Base-by-base conservation (phyloP, 164 flowering plant species). In the Tetrastigma voinierianum region DNA sequence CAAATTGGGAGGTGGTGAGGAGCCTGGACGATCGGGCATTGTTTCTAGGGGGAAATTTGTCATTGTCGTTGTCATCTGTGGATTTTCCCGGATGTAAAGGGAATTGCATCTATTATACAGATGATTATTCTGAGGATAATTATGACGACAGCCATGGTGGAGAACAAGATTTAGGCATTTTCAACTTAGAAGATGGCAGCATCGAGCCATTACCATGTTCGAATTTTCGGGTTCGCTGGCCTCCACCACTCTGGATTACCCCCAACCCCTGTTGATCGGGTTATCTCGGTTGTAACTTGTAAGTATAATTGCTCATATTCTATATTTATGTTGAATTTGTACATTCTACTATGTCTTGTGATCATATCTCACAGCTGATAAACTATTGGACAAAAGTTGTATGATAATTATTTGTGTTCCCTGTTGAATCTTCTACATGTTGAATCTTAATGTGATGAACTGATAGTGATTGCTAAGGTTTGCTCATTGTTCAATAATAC, bases 21-120 rank as follows among this genome's bases (percentile, higher is more conserved):
- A 73, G 67, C 62, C 61, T 87, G 75, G 86, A 73, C 2, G 86
- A 82, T 52, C 17, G 32, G 47, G 56, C 65, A 51, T 57, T 85
- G 74, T 87, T 87, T 51, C 15, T 87, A 1, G 91, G 89, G 7
- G 74, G 70, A 52, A 87, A 79, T 72, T 80, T 86, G 8, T 85
- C 89, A 0, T 18, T 85, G 48, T 74, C 85, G 3, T 45, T 85
- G 40, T 59, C 58, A 5, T 79, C 85, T 3, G 70, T 70, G 13
- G 82, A 79, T 67, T 83, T 76, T 68, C 62, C 70, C 1, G 84
- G 82, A 43, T 79, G 80, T 43, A 61, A 59, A 45, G 83, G 75
- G 46, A 77, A 82, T 32, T 68, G 79, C 49, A 79, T 87, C 16
- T 87, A 85, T 46, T 87, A 66, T 53, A 83, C 87, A 0, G 85